phyloP scores from a whole-genome alignment of 257 asterid genomes.

The Solanum arcanum region DNA sequence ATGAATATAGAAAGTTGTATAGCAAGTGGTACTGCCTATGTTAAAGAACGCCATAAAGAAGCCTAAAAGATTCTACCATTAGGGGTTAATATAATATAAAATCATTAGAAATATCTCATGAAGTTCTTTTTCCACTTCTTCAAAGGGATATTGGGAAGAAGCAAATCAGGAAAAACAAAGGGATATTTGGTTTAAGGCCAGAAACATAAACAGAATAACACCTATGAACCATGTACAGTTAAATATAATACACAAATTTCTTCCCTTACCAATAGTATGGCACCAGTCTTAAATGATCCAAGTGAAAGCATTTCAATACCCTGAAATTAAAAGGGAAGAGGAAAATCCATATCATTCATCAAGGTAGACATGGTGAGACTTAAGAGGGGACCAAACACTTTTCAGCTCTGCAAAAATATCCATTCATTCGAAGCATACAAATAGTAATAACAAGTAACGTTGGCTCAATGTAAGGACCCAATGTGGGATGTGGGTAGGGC shows the following conservation, averaged over 20 bases:
- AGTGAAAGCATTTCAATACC: slow-evolving; percentile 97
- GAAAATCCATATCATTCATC: background rate
- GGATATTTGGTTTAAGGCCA: background rate
- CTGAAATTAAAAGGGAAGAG: slow-evolving; percentile 14
- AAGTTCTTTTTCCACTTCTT: background rate
- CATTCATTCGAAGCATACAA: background rate
- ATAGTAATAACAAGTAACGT: background rate
- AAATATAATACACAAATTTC: background rate
- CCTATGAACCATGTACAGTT: background rate
- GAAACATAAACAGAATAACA: background rate
- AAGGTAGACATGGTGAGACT: background rate
- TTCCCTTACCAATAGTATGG: slow-evolving; percentile 75
- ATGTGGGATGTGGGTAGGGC: background rate
- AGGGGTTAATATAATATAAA: background rate
- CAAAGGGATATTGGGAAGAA: background rate
- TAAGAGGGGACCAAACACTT: background rate
- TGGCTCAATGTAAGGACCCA: background rate
- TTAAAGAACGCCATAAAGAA: background rate
- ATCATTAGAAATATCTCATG: background rate
- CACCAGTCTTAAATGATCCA: slow-evolving; percentile 98
- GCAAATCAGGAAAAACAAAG: background rate
- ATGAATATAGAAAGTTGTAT: background rate
- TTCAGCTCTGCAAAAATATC: background rate
- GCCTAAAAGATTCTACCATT: background rate
- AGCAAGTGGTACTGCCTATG: background rate